Evolutionary conservation across 176 grass and related monocot species (phyloP).

Genomic region (Cenchrus fungigraminus): DNA sequence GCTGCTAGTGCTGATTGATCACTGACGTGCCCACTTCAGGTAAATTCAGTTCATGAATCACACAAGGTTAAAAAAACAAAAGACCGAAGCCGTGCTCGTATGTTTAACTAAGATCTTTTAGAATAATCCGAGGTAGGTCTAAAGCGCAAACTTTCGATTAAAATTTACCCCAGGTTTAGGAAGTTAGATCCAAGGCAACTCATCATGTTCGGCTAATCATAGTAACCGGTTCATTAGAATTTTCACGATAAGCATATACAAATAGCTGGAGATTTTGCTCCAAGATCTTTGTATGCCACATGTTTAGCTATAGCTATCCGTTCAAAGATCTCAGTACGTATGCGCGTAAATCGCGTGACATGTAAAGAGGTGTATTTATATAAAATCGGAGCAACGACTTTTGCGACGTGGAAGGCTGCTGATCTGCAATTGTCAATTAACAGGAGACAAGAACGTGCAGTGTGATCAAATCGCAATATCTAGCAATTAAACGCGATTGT

Average conservation of each 20-base stretch:
- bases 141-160: not conserved
- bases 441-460: not conserved
- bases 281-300: constrained; percentile 1
- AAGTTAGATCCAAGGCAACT: not conserved
- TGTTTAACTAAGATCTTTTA: not conserved
- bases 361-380: not conserved
- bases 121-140: constrained; percentile 6
- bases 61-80: not conserved
- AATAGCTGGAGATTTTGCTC: not conserved
- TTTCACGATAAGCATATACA: not conserved
- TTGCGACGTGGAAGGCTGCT: not conserved
- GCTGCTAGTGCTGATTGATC: not conserved
- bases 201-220: not conserved
- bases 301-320: not conserved
- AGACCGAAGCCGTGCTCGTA: not conserved
- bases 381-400: not conserved
- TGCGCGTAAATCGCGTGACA: constrained; percentile 4
- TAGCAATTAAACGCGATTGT: not conserved
- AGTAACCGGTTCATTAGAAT: not conserved
- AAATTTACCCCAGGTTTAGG: not conserved
- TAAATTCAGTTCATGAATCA: not conserved
- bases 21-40: not conserved
- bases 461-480: not conserved
- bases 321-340: constrained; percentile 13
- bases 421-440: not conserved